Conservation (phyloP, 371 early-diverging fungal species). For the Conidiobolus incongruus region DNA sequence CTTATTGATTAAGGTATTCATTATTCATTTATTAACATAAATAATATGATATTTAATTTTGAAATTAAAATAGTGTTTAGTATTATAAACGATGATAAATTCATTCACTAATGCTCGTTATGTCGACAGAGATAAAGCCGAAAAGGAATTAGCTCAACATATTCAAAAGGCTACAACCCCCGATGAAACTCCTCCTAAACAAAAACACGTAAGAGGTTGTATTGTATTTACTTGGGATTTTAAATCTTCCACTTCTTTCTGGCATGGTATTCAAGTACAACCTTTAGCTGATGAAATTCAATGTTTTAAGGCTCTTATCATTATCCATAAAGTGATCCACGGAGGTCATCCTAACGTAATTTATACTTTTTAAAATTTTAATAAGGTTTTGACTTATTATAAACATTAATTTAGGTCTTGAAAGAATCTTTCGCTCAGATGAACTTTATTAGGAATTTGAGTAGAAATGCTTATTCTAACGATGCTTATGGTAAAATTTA, state of each 20-base stretch:
- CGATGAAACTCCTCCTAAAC: conserved; percentile 91
- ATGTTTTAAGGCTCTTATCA: conserved; percentile 86
- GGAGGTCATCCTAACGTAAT: conserved; percentile 70
- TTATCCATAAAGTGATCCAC: conserved; percentile 84
- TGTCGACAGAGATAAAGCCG: conserved; percentile 43
- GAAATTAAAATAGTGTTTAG: too few relatives aligned
- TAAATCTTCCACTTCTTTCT: conserved; percentile 64
- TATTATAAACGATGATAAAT: too few relatives aligned
- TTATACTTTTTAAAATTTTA: background rate
- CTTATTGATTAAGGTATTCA: too few relatives aligned
- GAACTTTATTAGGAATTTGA: conserved; percentile 14
- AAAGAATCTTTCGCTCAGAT: conserved; percentile 51
- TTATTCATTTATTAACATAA: too few relatives aligned
- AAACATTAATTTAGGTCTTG: conserved; percentile 24
- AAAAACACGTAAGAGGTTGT: conserved; percentile 86
- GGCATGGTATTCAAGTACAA: conserved; percentile 62
- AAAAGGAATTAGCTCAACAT: conserved; percentile 59
- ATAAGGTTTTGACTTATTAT: background rate
- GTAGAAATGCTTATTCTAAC: conserved; percentile 33
- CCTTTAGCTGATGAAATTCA: conserved; percentile 84
- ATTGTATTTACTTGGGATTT: conserved; percentile 92
- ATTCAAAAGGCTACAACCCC: conserved; percentile 77
- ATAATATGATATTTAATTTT: too few relatives aligned
- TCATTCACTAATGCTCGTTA: background rate
- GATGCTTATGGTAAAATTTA: conserved; percentile 16